phyloP scores from a whole-genome alignment of 306 rosid genomes.

The Begonia fuchsioides region DNA sequence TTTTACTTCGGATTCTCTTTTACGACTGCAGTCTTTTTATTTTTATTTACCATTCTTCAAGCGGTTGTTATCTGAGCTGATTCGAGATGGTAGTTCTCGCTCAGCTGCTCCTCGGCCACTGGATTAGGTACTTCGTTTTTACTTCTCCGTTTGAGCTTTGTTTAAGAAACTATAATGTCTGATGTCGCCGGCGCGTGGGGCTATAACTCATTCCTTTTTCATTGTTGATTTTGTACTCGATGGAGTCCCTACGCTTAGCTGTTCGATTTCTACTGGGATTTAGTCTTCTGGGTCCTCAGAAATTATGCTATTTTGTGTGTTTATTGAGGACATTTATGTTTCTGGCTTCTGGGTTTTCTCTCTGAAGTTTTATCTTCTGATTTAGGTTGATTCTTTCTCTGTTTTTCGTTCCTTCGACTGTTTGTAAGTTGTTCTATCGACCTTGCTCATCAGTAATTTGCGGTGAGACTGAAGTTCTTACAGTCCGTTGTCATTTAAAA shows the following conservation, averaged over 20 bases:
- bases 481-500: too few relatives aligned
- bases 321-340: too few relatives aligned
- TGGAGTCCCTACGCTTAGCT: neutral
- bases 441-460: too few relatives aligned
- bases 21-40: conserved; percentile 4
- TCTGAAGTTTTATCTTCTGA: too few relatives aligned
- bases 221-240: neutral
- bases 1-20: conserved; percentile 1
- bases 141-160: conserved; percentile 11
- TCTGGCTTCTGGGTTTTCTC: too few relatives aligned
- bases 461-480: too few relatives aligned
- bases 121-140: conserved; percentile 1
- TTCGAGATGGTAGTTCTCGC: neutral
- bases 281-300: neutral
- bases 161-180: neutral
- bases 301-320: too few relatives aligned
- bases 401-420: too few relatives aligned
- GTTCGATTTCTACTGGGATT: neutral
- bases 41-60: neutral
- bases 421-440: too few relatives aligned
- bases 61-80: neutral
- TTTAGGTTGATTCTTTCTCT: too few relatives aligned
- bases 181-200: too few relatives aligned
- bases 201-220: neutral
- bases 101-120: neutral